Percentiles rank a stretch among this genome's conserved stretches.
These are phyloP conservation scores for Pythium sukuiense DNA, from an alignment of 352 stramenopile species.

Conservation along the genomic window DNA sequence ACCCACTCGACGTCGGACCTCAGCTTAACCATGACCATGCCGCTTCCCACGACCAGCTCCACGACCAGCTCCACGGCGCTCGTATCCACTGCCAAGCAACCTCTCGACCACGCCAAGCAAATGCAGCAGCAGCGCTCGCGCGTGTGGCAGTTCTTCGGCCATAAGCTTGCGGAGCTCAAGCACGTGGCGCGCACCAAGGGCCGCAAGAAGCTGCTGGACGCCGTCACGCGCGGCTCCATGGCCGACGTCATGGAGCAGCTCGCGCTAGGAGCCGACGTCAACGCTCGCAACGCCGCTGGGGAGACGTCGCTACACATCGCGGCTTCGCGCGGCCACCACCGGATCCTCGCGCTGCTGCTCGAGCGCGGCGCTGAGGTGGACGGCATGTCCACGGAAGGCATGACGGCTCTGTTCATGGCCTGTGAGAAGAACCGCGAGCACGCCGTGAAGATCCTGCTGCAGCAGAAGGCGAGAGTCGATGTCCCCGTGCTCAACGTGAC, in stretches of 20 bases:
- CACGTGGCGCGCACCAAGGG: slow-evolving; percentile 40
- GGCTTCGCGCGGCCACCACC: slow-evolving; percentile 47
- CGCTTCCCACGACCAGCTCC: slow-evolving; percentile 18
- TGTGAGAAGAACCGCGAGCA: slow-evolving; percentile 64
- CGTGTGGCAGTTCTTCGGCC: slow-evolving; percentile 75
- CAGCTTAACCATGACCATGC: slow-evolving; percentile 6
- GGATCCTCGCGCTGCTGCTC: slow-evolving; percentile 70
- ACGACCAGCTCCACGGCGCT: slow-evolving; percentile 36
- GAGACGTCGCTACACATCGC: slow-evolving; percentile 67
- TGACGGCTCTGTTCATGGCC: slow-evolving; percentile 54
- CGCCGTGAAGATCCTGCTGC: slow-evolving; percentile 55
- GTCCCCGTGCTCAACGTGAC: slow-evolving; percentile 33
- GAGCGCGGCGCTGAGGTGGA: slow-evolving; percentile 62
- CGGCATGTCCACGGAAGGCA: slow-evolving; percentile 50
- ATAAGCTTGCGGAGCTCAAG: slow-evolving; percentile 74
- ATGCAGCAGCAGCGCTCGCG: slow-evolving; percentile 35
- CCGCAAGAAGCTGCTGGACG: slow-evolving; percentile 65
- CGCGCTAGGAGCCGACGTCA: slow-evolving; percentile 53
- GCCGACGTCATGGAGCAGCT: slow-evolving; percentile 66
- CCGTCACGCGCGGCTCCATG: slow-evolving; percentile 51
- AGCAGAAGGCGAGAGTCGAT: slow-evolving; percentile 54
- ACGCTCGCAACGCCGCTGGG: slow-evolving; percentile 45
- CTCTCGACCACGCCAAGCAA: slow-evolving; percentile 26
- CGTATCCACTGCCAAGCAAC: slow-evolving; percentile 50
- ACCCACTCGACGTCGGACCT: background rate